Percentiles rank a stretch among this genome's conserved stretches.
phyloP scores from a whole-genome alignment of 2,329 filamentous ascomycete species.

The Trichoderma sp. region DNA sequence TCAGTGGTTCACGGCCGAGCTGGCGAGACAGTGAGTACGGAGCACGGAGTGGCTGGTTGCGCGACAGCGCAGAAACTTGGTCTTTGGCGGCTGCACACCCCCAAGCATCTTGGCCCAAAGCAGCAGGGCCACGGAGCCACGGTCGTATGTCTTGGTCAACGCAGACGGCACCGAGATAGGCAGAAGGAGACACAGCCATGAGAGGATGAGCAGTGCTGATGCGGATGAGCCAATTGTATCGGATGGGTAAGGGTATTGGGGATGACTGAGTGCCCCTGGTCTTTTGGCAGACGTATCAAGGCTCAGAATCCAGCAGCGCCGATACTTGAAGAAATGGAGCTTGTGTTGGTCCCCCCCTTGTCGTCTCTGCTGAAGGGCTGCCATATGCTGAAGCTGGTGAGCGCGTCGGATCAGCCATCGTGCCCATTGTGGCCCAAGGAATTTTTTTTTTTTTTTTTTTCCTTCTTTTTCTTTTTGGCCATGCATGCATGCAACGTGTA shows the following conservation, averaged over 20 bases:
- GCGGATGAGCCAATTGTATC: conserved; percentile 9
- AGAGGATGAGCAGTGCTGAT: not conserved
- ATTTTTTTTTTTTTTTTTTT: too few relatives aligned
- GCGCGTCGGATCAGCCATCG: not conserved
- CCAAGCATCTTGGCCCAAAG: conserved; percentile 1
- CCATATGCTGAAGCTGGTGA: not conserved
- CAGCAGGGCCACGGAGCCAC: not conserved
- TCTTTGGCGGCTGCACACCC: not conserved
- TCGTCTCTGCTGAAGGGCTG: conserved; percentile 7
- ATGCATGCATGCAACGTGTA: conserved; percentile 9
- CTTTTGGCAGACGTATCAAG: conserved; percentile 3
- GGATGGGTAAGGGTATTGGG: conserved; percentile 15
- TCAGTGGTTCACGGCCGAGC: not conserved
- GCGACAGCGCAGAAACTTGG: not conserved
- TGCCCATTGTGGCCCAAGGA: conserved; percentile 7
- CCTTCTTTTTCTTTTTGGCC: not conserved
- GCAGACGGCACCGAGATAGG: not conserved
- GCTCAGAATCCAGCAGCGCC: not conserved
- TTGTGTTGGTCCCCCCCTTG: not conserved
- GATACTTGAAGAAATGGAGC: not conserved
- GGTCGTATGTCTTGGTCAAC: not conserved
- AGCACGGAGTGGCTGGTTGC: conserved; percentile 1
- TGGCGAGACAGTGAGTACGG: not conserved
- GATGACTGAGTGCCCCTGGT: conserved; percentile 1
- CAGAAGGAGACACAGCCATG: not conserved